phyloP scores from a whole-genome alignment of 75 land plant species.

The Selaginella tamariscina region DNA sequence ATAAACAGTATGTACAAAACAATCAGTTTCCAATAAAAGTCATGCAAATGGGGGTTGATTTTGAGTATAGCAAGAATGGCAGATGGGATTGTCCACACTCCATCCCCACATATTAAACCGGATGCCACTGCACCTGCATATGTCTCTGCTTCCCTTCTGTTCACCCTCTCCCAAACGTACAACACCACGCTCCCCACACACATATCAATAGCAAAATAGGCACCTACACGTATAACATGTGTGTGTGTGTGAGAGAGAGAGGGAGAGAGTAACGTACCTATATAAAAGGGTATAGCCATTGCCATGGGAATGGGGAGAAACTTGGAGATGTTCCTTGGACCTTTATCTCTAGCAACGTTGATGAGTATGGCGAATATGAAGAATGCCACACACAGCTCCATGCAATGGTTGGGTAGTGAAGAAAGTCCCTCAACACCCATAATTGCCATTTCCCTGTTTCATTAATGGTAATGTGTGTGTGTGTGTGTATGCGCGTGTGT shows the following conservation, averaged over 20 bases:
- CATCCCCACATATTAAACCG: constrained; percentile 73
- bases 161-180: constrained; percentile 41
- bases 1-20: too few species aligned
- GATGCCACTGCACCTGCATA: constrained; percentile 63
- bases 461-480: too few species aligned
- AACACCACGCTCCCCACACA: constrained; percentile 54
- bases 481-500: too few species aligned
- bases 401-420: constrained; percentile 52
- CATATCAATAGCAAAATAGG: constrained; percentile 67
- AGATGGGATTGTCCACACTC: constrained; percentile 66
- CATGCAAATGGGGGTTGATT: too few species aligned
- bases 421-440: constrained; percentile 54
- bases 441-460: constrained; percentile 50
- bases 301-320: constrained; percentile 72
- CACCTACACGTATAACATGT: too few species aligned
- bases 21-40: too few species aligned
- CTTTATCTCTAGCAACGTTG: constrained; percentile 30
- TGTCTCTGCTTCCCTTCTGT: constrained; percentile 33
- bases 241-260: too few species aligned
- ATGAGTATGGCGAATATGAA: constrained; percentile 38
- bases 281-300: constrained; percentile 73
- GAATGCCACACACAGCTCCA: constrained; percentile 28
- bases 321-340: constrained; percentile 21
- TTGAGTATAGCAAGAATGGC: too few species aligned
- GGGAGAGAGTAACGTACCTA: too few species aligned